Conservation (phyloP, 176 grass and related monocot species). For the Ampelocalamus luodianensis region DNA sequence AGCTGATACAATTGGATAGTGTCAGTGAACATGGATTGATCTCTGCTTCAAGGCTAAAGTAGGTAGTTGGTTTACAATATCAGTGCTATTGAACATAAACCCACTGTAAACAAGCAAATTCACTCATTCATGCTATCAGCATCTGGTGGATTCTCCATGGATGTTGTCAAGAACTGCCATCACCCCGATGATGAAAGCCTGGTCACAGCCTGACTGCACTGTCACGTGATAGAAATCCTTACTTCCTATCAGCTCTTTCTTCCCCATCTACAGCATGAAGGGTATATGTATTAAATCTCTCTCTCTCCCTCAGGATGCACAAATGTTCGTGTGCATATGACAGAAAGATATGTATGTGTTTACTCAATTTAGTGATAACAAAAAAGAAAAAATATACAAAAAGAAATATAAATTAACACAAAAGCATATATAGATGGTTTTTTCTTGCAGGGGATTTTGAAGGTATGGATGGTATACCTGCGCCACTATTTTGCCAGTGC, state of each 20-base stretch:
- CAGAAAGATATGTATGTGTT: not conserved
- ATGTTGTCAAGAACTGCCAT: constrained; percentile 93
- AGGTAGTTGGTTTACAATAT: constrained; percentile 1
- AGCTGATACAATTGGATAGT: constrained; percentile 37
- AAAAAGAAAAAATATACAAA: not conserved
- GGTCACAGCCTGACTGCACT: constrained; percentile 77
- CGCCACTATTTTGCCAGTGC: constrained; percentile 57
- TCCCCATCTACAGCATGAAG: constrained; percentile 60
- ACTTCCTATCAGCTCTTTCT: constrained; percentile 51
- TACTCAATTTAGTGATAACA: constrained; percentile 38
- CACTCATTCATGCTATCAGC: constrained; percentile 43
- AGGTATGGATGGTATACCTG: constrained; percentile 54
- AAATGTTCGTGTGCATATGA: not conserved
- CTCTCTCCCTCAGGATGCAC: not conserved
- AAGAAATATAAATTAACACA: constrained; percentile 17
- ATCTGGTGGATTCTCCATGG: constrained; percentile 88
- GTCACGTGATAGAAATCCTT: constrained; percentile 85
- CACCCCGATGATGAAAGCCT: constrained; percentile 82
- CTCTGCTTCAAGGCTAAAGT: constrained; percentile 29
- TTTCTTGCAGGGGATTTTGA: constrained; percentile 28
- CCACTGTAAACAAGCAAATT: constrained; percentile 28
- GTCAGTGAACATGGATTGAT: constrained; percentile 20
- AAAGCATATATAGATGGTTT: not conserved
- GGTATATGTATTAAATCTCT: constrained; percentile 38
- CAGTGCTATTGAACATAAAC: constrained; percentile 22